These are phyloP conservation scores for Fusarium sp. DNA, from an alignment of 2,329 filamentous ascomycete genomes.

Conservation along the genomic window DNA sequence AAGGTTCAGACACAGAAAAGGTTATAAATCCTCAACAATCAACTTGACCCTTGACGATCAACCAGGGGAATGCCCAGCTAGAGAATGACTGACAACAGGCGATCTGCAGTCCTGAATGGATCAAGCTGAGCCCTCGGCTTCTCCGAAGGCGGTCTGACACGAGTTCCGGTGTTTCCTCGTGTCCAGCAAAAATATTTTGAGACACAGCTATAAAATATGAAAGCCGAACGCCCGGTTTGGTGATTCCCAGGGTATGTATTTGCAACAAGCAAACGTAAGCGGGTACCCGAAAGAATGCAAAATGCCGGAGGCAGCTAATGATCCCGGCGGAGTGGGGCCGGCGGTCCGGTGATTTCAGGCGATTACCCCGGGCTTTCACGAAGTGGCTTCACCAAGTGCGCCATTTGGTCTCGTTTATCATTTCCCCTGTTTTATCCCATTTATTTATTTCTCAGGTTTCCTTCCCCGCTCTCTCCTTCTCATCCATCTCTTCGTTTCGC, in stretches of 20 bases:
- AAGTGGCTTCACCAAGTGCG: conserved; percentile 7
- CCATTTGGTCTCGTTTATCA: conserved; percentile 1
- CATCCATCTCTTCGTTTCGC: too few relatives aligned
- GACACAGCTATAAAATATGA: neutral
- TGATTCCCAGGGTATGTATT: neutral
- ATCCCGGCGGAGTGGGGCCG: neutral
- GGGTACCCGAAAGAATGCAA: neutral
- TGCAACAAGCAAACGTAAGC: neutral
- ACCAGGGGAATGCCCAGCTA: neutral
- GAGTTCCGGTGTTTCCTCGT: neutral
- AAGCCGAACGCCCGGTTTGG: neutral
- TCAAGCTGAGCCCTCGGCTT: conserved; percentile 6
- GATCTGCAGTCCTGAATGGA: neutral
- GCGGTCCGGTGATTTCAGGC: neutral
- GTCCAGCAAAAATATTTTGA: neutral
- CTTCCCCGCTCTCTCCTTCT: neutral
- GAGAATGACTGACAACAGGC: neutral
- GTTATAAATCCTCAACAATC: neutral
- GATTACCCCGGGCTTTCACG: neutral
- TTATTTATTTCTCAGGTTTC: neutral
- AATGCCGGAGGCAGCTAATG: neutral
- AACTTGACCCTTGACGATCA: neutral
- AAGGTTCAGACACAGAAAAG: neutral
- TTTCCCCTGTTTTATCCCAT: neutral
- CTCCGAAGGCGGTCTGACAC: neutral